phyloP scores from a whole-genome alignment of 805 yeast species.

The Cyberlindnera nakhonratchasimensis region DNA sequence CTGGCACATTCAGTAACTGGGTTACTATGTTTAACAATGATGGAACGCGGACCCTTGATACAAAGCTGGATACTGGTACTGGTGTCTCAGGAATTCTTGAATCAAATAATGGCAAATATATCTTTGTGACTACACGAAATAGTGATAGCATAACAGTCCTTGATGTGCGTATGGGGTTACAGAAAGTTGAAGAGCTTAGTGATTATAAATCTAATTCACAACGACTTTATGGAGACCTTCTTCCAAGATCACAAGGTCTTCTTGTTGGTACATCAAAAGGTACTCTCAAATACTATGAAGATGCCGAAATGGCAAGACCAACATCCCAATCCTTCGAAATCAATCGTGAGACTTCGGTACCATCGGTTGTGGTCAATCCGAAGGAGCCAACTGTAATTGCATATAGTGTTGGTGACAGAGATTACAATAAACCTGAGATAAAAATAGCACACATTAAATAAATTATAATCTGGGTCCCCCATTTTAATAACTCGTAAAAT shows the following conservation, averaged over 20 bases:
- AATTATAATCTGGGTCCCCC: no score
- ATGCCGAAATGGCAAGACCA: slow-evolving; percentile 24
- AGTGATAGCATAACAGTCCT: slow-evolving; percentile 30
- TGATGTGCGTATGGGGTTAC: slow-evolving; percentile 34
- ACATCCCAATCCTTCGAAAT: slow-evolving; percentile 1
- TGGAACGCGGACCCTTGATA: slow-evolving; percentile 19
- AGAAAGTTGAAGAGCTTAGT: slow-evolving; percentile 12
- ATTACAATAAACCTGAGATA: slow-evolving; percentile 10
- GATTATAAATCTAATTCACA: slow-evolving; percentile 19
- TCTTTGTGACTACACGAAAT: slow-evolving; percentile 33
- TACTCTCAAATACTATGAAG: slow-evolving; percentile 19
- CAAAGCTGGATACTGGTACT: slow-evolving; percentile 22
- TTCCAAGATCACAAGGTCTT: slow-evolving; percentile 26
- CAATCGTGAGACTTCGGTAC: slow-evolving; percentile 10
- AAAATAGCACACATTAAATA: slow-evolving; percentile 5
- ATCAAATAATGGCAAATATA: slow-evolving; percentile 35
- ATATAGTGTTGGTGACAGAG: slow-evolving; percentile 21
- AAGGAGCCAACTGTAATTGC: slow-evolving; percentile 18
- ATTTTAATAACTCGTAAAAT: no score
- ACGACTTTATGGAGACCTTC: slow-evolving; percentile 23
- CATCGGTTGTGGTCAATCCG: slow-evolving; percentile 18
- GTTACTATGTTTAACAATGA: slow-evolving; percentile 30
- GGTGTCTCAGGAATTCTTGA: slow-evolving; percentile 36
- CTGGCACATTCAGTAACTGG: slow-evolving; percentile 33
- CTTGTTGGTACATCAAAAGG: slow-evolving; percentile 29